Percentiles rank a stretch among this genome's conserved stretches.
Evolutionary conservation across 441 rosid species (phyloP).

Genomic region (Gossypium davidsonii): DNA sequence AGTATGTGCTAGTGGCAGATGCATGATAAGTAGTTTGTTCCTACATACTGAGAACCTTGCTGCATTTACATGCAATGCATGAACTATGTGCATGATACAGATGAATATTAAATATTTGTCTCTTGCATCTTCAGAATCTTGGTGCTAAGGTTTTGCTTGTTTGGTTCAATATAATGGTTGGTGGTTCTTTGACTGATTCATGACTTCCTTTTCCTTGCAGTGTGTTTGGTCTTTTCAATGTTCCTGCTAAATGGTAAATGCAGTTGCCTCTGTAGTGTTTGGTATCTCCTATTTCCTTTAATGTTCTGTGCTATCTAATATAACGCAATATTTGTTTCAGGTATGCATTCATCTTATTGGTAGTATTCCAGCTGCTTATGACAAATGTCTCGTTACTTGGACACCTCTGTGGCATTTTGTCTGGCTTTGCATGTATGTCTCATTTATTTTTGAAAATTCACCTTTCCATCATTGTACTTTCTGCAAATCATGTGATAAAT

Average conservation of each 20-base stretch:
- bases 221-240: slow-evolving; percentile 92
- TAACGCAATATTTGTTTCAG: slow-evolving; percentile 33
- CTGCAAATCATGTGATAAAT: slow-evolving; percentile 7
- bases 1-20: neutral
- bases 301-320: slow-evolving; percentile 11
- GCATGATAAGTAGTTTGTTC: neutral
- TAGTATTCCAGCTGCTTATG: slow-evolving; percentile 81
- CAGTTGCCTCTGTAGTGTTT: slow-evolving; percentile 8
- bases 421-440: slow-evolving; percentile 83
- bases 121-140: neutral
- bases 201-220: slow-evolving; percentile 43
- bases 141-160: slow-evolving; percentile 1
- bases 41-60: neutral
- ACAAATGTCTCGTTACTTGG: slow-evolving; percentile 90
- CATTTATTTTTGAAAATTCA: neutral
- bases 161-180: slow-evolving; percentile 1
- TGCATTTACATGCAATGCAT: neutral
- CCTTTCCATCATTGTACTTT: slow-evolving; percentile 7
- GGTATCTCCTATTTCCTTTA: slow-evolving; percentile 11
- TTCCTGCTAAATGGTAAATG: slow-evolving; percentile 79
- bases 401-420: slow-evolving; percentile 87
- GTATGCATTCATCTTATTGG: slow-evolving; percentile 76
- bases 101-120: neutral
- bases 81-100: neutral
- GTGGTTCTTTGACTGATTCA: slow-evolving; percentile 14